These are phyloP conservation scores for Retiboletus flavoniger DNA, from an alignment of 1,284 basidiomycete species.

Conservation along the genomic window DNA sequence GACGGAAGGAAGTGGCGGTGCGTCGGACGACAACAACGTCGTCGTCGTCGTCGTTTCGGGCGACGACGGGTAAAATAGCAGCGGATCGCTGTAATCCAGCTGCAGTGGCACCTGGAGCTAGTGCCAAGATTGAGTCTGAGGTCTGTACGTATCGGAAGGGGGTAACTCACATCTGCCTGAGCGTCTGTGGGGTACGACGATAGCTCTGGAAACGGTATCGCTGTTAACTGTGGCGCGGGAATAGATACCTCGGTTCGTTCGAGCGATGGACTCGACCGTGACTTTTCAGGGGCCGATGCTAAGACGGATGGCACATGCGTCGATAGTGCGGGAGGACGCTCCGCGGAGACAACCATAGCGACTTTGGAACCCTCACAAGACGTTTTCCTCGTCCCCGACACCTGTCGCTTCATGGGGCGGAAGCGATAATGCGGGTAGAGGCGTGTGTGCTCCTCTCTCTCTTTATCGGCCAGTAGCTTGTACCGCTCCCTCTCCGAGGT, in stretches of 20 bases:
- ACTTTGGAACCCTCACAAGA: conserved; percentile 17
- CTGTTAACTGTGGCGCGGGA: not conserved
- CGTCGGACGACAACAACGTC: not conserved
- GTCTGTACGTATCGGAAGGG: not conserved
- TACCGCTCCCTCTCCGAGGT: conserved; percentile 47
- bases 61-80: conserved; percentile 5
- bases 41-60: conserved; percentile 1
- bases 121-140: conserved; percentile 1
- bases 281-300: conserved; percentile 7
- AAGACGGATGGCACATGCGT: conserved; percentile 24
- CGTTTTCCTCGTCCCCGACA: conserved; percentile 28
- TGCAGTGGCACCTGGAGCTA: not conserved
- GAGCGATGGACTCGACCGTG: not conserved
- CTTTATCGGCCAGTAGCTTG: conserved; percentile 48
- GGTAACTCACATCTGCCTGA: conserved; percentile 15
- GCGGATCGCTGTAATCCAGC: conserved; percentile 3
- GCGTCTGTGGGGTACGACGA: not conserved
- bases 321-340: conserved; percentile 1
- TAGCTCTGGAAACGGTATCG: not conserved
- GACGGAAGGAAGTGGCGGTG: not conserved
- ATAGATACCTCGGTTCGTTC: conserved; percentile 1
- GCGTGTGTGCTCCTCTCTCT: conserved; percentile 53
- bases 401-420: conserved; percentile 47
- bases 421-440: conserved; percentile 61
- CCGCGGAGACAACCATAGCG: not conserved